These are phyloP conservation scores for Vachellia collinsii DNA, from an alignment of 306 rosid species.

Conservation along the genomic window DNA sequence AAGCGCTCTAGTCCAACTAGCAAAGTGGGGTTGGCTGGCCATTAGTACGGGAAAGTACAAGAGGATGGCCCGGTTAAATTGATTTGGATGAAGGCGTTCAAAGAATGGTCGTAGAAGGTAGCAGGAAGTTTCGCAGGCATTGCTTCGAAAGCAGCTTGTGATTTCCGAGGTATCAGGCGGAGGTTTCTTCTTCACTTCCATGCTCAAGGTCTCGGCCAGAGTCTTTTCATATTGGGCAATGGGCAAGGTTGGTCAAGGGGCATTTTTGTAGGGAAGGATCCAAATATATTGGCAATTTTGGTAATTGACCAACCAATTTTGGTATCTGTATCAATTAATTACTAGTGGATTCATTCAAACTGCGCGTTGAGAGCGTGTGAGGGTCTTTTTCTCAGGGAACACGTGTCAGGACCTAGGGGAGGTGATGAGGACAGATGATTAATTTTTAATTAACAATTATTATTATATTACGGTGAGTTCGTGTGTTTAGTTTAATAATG, in stretches of 20 bases:
- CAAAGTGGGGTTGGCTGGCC: neutral
- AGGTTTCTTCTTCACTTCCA: neutral
- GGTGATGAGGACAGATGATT: neutral
- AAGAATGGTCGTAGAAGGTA: neutral
- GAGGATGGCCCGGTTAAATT: neutral
- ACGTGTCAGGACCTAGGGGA: neutral
- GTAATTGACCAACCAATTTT: neutral
- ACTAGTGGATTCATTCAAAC: constrained; percentile 6
- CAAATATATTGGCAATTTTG: neutral
- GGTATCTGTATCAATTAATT: constrained; percentile 1
- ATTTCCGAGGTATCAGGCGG: neutral
- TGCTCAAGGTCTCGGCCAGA: neutral
- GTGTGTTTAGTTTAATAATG: too few species aligned
- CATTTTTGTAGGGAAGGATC: neutral
- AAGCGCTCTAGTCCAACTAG: too few species aligned
- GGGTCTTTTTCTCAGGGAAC: neutral
- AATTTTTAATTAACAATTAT: neutral
- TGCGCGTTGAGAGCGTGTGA: constrained; percentile 33
- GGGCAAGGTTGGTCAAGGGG: neutral
- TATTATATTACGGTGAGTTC: neutral
- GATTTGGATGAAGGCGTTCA: neutral
- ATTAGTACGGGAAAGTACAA: neutral
- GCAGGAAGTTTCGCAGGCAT: constrained; percentile 26
- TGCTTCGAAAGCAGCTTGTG: constrained; percentile 5
- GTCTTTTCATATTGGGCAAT: neutral